Evolutionary conservation across 331 rosid species (phyloP).

Genomic region (Quercus phellos): DNA sequence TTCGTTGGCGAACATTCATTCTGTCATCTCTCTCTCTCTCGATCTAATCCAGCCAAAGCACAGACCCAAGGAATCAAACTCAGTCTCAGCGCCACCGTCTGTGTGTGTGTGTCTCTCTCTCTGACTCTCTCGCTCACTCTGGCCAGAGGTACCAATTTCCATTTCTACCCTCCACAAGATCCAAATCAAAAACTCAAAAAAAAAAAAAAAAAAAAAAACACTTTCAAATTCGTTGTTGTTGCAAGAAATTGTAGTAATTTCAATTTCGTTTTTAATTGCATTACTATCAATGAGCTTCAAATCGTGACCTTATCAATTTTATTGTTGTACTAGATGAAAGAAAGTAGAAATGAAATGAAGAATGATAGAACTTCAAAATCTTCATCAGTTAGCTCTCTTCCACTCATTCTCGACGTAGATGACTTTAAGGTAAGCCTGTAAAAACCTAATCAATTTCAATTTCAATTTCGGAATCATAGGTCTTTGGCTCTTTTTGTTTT

Average conservation of each 20-base stretch:
- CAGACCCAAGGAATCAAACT: neutral
- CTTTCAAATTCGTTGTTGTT: too few species aligned
- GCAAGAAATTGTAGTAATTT: too few species aligned
- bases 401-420: slow-evolving; percentile 84
- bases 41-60: slow-evolving; percentile 17
- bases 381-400: slow-evolving; percentile 50
- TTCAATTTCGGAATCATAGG: neutral
- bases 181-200: neutral
- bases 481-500: slow-evolving; percentile 1
- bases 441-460: neutral
- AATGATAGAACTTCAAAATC: slow-evolving; percentile 31
- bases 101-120: neutral
- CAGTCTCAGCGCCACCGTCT: neutral
- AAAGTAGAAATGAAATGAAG: slow-evolving; percentile 47
- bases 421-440: slow-evolving; percentile 68
- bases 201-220: too few species aligned
- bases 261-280: too few species aligned
- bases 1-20: slow-evolving; percentile 8
- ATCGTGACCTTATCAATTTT: neutral
- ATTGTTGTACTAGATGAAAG: slow-evolving; percentile 54
- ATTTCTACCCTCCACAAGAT: neutral
- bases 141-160: slow-evolving; percentile 19
- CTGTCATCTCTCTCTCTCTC: neutral
- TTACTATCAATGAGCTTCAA: too few species aligned
- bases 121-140: neutral